A percentile compares a stretch with the other conserved stretches of the same genome.
Conservation (phyloP, 73 alveolate genomes). For the Tetrahymena elliotti region DNA sequence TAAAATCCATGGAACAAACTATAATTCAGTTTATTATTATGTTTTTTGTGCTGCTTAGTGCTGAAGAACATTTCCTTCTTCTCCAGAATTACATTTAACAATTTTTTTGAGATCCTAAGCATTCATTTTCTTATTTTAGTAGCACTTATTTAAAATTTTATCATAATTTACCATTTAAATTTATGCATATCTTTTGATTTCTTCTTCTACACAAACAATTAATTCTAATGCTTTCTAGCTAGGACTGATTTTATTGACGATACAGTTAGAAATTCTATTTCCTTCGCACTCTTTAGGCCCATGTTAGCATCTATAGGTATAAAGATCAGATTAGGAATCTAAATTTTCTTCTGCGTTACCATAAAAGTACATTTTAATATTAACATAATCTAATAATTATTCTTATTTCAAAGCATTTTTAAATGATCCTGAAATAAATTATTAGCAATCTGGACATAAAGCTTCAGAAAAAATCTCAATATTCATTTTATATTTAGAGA, state of each 20-base stretch:
- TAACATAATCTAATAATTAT: background rate
- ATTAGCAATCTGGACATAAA: background rate
- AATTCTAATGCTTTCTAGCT: background rate
- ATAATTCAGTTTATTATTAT: background rate
- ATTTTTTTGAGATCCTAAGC: background rate
- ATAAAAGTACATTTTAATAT: background rate
- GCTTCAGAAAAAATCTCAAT: background rate
- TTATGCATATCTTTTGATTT: background rate
- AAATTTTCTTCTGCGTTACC: background rate
- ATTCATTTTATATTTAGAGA: background rate
- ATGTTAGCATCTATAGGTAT: background rate
- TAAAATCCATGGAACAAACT: background rate
- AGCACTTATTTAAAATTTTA: background rate
- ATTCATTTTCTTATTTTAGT: background rate
- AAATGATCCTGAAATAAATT: background rate
- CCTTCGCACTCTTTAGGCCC: background rate
- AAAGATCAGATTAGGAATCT: background rate
- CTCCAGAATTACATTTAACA: background rate
- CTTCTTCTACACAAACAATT: background rate
- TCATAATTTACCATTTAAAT: background rate
- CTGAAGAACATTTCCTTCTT: background rate
- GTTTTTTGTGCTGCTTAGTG: background rate
- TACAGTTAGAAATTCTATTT: background rate
- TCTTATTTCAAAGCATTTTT: background rate
- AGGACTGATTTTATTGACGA: background rate